Evolutionary conservation across 176 grass and related monocot species (phyloP).

Genomic region (Tillandsia leiboldiana): DNA sequence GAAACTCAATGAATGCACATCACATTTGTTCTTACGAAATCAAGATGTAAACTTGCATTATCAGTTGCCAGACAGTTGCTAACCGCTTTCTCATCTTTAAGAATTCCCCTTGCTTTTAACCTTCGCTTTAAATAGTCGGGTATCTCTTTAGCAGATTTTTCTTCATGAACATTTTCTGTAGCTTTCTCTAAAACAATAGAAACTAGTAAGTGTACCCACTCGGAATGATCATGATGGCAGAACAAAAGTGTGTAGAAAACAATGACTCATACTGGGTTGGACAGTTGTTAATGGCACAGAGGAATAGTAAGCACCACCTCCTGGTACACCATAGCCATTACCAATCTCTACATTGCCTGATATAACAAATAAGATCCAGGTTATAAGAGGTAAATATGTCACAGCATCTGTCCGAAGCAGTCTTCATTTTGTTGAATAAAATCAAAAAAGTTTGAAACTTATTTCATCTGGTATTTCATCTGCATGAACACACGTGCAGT

Average conservation of each 20-base stretch:
- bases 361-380: not conserved
- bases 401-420: too few species aligned
- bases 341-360: constrained; percentile 88
- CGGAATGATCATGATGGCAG: constrained; percentile 22
- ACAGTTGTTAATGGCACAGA: constrained; percentile 25
- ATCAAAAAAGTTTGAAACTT: too few species aligned
- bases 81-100: constrained; percentile 54
- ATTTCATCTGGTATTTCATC: too few species aligned
- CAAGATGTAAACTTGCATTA: constrained; percentile 38
- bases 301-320: constrained; percentile 87
- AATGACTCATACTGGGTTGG: constrained; percentile 41
- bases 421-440: too few species aligned
- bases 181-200: constrained; percentile 36
- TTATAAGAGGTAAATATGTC: constrained; percentile 2
- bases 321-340: constrained; percentile 98
- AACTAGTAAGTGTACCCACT: constrained; percentile 14
- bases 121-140: constrained; percentile 80
- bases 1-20: not conserved
- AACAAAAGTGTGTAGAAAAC: constrained; percentile 3
- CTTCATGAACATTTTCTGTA: constrained; percentile 33
- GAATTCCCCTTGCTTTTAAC: constrained; percentile 76
- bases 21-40: constrained; percentile 2
- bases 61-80: constrained; percentile 20
- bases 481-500: too few species aligned
- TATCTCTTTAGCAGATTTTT: constrained; percentile 45